Evolutionary conservation across 2,329 filamentous ascomycete genomes (phyloP).

Genomic region (Hypoxylon sp.): DNA sequence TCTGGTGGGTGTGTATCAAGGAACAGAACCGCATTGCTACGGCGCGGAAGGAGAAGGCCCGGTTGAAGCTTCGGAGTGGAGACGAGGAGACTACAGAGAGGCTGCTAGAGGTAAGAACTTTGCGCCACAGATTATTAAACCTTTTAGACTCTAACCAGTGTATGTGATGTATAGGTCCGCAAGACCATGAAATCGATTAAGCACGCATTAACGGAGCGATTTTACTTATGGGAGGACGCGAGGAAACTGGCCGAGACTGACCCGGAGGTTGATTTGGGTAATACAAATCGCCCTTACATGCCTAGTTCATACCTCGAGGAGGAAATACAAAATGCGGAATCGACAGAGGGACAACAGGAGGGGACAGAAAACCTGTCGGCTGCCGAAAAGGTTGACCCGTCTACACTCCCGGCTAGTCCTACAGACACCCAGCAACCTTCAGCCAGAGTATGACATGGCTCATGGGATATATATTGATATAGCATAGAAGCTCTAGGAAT

Average conservation of each 20-base stretch:
- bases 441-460: constrained; percentile 42
- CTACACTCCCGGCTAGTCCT: constrained; percentile 39
- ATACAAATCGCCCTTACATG: constrained; percentile 65
- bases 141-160: constrained; percentile 23
- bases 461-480: constrained; percentile 20
- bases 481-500: constrained; percentile 29
- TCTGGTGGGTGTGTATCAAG: constrained; percentile 96
- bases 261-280: constrained; percentile 74
- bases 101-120: constrained; percentile 71
- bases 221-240: constrained; percentile 89
- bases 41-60: constrained; percentile 76
- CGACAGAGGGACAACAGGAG: constrained; percentile 28
- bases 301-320: constrained; percentile 60
- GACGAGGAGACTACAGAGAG: constrained; percentile 75
- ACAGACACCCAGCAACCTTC: constrained; percentile 44
- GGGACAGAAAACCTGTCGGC: constrained; percentile 24
- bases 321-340: constrained; percentile 38
- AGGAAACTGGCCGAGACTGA: constrained; percentile 75
- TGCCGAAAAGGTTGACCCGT: constrained; percentile 44
- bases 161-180: constrained; percentile 69
- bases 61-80: constrained; percentile 81
- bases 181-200: constrained; percentile 87
- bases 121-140: background rate
- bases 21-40: constrained; percentile 94
- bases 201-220: constrained; percentile 87